Conservation (phyloP, 495 filamentous ascomycete species). For the Annulohypoxylon maeteangense region DNA sequence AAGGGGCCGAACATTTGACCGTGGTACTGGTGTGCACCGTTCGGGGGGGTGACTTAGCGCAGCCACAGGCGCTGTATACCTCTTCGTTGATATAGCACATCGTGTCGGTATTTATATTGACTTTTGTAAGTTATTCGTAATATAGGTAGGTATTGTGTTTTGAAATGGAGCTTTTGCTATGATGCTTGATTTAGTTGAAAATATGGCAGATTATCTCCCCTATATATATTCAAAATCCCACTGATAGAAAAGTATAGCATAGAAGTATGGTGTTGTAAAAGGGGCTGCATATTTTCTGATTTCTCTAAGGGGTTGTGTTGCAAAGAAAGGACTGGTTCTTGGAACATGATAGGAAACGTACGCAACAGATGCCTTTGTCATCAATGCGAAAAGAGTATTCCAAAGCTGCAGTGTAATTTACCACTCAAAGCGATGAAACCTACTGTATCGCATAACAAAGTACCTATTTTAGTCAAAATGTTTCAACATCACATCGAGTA, state of each 20-base stretch:
- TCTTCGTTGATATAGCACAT: conserved; percentile 21
- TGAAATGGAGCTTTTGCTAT: background rate
- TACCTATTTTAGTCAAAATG: background rate
- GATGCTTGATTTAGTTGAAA: background rate
- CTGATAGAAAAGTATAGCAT: background rate
- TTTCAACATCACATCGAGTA: too few relatives aligned
- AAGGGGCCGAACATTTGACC: conserved; percentile 11
- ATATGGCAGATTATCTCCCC: background rate
- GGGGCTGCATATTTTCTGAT: background rate
- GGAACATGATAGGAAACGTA: background rate
- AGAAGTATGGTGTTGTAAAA: background rate
- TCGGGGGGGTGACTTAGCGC: background rate
- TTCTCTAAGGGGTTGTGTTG: background rate
- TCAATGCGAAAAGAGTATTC: background rate
- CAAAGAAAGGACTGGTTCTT: background rate
- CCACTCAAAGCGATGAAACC: background rate
- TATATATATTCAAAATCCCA: background rate
- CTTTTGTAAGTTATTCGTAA: background rate
- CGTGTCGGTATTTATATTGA: background rate
- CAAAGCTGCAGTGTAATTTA: too few relatives aligned
- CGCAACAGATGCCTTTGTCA: conserved; percentile 11
- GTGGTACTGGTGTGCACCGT: conserved; percentile 14
- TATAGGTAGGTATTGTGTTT: background rate
- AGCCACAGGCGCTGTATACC: conserved; percentile 13
- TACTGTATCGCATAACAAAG: background rate